phyloP scores from a whole-genome alignment of 306 rosid genomes.

The Cucurbita maxima region DNA sequence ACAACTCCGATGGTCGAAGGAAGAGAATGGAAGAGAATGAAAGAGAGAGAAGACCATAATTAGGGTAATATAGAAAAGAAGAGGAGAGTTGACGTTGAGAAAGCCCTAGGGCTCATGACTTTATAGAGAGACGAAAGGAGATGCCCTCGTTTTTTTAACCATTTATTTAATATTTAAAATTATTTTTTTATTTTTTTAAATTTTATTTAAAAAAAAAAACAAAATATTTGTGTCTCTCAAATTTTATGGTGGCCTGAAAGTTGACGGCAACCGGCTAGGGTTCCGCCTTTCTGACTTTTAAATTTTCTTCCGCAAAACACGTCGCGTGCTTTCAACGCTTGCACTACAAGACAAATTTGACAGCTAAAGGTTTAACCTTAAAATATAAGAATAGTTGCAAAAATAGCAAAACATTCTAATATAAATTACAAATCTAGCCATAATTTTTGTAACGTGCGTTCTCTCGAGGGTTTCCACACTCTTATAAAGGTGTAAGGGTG shows the following conservation, averaged over 20 bases:
- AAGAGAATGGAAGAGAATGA: not conserved
- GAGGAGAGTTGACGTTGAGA: not conserved
- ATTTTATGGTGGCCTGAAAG: not conserved
- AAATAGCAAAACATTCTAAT: too few species aligned
- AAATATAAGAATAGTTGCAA: not conserved
- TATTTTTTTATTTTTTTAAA: not conserved
- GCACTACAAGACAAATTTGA: not conserved
- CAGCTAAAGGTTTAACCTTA: not conserved
- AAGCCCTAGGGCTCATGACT: slow-evolving; percentile 10
- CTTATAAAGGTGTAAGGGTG: too few species aligned
- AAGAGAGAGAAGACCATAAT: not conserved
- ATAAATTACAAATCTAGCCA: too few species aligned
- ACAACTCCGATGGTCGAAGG: not conserved
- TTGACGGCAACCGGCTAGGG: not conserved
- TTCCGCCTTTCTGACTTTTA: not conserved
- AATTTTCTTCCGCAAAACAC: not conserved
- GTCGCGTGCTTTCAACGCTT: not conserved
- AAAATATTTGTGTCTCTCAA: not conserved
- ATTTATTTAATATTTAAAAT: not conserved
- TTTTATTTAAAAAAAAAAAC: not conserved
- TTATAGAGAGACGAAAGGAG: not conserved
- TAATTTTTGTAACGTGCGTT: too few species aligned
- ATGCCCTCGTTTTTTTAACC: not conserved
- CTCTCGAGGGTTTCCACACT: too few species aligned
- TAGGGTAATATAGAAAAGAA: not conserved